These are phyloP conservation scores for Mucor irregularis DNA, from an alignment of 371 early-diverging fungal species.

Conservation along the genomic window DNA sequence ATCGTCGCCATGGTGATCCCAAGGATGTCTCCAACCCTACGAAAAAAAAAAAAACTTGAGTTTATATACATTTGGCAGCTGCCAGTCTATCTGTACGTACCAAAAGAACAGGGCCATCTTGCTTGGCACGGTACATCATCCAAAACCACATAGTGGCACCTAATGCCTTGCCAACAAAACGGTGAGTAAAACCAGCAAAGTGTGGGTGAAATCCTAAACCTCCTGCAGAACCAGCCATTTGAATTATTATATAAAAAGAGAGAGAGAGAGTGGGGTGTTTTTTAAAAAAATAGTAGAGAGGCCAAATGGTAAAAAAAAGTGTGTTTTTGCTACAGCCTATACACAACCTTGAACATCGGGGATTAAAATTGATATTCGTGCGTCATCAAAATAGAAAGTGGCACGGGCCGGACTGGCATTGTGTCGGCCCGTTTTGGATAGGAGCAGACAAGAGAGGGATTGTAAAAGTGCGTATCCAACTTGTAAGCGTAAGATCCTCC, in stretches of 20 bases:
- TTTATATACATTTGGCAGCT: neutral
- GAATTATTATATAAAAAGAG: conserved; percentile 8
- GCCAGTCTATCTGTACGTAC: too few relatives aligned
- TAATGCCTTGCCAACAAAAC: conserved; percentile 53
- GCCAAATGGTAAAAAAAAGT: too few relatives aligned
- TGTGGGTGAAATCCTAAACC: conserved; percentile 55
- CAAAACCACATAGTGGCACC: conserved; percentile 86
- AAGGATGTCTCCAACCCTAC: conserved; percentile 72
- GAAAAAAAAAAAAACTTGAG: neutral
- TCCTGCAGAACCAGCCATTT: conserved; percentile 46
- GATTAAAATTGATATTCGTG: too few relatives aligned
- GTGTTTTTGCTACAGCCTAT: too few relatives aligned
- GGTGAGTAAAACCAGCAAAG: conserved; percentile 48
- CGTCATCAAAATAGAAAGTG: neutral
- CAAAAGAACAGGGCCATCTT: conserved; percentile 76
- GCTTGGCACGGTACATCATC: conserved; percentile 86
- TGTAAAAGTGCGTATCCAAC: conserved; percentile 4
- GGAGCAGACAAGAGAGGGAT: too few relatives aligned
- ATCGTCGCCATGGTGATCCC: conserved; percentile 65
- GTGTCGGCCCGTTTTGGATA: too few relatives aligned
- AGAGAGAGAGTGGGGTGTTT: conserved; percentile 1
- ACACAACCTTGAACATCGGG: too few relatives aligned
- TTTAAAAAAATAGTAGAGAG: neutral
- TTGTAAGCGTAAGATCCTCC: conserved; percentile 13
- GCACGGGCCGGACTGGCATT: neutral